Evolutionary conservation across 2,329 filamentous ascomycete genomes (phyloP).

Genomic region (Xylariomycetidae sp.): DNA sequence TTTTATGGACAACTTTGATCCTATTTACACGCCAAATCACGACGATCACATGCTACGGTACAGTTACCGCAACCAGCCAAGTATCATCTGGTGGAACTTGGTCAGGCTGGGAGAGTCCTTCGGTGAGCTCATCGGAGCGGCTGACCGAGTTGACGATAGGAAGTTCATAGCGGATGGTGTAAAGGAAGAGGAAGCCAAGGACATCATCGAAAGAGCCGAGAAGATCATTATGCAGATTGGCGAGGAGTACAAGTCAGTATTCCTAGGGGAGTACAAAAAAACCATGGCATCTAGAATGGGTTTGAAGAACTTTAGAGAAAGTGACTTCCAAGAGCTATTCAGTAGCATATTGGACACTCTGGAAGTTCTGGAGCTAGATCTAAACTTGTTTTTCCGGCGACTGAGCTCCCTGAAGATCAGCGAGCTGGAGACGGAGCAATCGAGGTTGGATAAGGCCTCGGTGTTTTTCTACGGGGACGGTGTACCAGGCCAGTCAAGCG

Average conservation of each 20-base stretch:
- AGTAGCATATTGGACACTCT: conserved; percentile 78
- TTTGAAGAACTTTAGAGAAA: conserved; percentile 61
- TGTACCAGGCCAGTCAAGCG: conserved; percentile 51
- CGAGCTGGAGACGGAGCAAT: conserved; percentile 61
- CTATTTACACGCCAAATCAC: conserved; percentile 91
- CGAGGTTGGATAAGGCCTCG: conserved; percentile 59
- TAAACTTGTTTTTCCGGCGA: conserved; percentile 87
- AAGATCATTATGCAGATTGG: conserved; percentile 73
- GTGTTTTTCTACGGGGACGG: conserved; percentile 80
- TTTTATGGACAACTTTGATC: conserved; percentile 96
- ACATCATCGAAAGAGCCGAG: conserved; percentile 76
- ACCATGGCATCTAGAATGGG: conserved; percentile 80
- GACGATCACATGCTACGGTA: conserved; percentile 87
- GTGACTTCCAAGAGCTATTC: conserved; percentile 77
- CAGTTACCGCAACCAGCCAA: conserved; percentile 89
- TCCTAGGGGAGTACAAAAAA: conserved; percentile 82
- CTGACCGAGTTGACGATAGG: conserved; percentile 63
- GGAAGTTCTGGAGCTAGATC: conserved; percentile 80
- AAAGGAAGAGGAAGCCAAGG: conserved; percentile 58
- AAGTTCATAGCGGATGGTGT: conserved; percentile 72
- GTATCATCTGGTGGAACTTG: conserved; percentile 98
- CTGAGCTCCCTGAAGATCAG: conserved; percentile 60
- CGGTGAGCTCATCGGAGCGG: conserved; percentile 82
- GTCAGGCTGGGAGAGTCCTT: conserved; percentile 85
- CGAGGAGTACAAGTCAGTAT: conserved; percentile 84